Base-by-base conservation (phyloP, 208 protist species). In the Vickermania ingenoplastis region DNA sequence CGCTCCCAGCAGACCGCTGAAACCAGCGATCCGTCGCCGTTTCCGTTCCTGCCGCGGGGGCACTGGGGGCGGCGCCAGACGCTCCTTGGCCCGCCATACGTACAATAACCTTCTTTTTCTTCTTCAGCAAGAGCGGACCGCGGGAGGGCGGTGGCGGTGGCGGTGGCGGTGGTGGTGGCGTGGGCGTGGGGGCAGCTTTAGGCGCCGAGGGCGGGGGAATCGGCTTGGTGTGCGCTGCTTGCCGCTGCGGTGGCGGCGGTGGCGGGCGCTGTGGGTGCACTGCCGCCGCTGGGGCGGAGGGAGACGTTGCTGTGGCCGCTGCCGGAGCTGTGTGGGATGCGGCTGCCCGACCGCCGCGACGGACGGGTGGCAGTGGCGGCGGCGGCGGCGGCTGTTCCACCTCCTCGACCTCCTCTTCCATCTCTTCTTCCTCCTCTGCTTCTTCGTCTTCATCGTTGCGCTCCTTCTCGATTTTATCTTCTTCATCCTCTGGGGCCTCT, bases 401-500 rank as follows among this genome's bases (percentile, higher is more conserved):
- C 50, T 62, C 51, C 61, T 52, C 51, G 7, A 53, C 56, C 48
- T 62, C 51, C 2, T 45, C 26, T 23, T 56, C 27, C 14, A 24
- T 49, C 21, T 31, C n/a, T 48, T n/a, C 28, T 22, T 31, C 54
- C 48, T 61, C 59, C 48, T 67, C 41, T 29, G 53, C 59, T 53
- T 61, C 57, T 14, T 59, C 50, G 13, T 66, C 53, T 23, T 71
- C 65, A 13, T 71, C 59, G 13, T 21, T 45, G 2, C 30, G 51
- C 0, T 22, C 29, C 14, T 36, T 57, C 23, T 52, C 52, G 29
- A 49, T 22, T 5, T 41, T 26, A 41, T 74, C 62, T 45, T 71
- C 64, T 30, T 79, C 67, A 11, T 74, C 55, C 29, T 79, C 63
- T 7, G 71, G 53, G 0, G 51, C 49, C 1, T 60, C 45, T 28